phyloP scores from a whole-genome alignment of 2,329 filamentous ascomycete genomes.

The Trichoderma polysporum region DNA sequence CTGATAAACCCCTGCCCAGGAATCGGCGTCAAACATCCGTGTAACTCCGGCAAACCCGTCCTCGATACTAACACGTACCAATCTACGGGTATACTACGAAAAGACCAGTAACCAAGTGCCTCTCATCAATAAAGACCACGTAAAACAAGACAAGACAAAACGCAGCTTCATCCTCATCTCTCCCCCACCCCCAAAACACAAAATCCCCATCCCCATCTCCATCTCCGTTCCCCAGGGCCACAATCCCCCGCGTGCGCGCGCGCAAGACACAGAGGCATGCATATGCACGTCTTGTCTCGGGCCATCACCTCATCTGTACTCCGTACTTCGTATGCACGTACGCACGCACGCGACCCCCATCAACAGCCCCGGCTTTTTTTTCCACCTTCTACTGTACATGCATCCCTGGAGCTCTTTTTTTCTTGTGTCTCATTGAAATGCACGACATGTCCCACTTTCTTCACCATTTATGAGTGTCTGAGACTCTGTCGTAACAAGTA shows the following conservation, averaged over 20 bases:
- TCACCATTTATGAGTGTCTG: background rate
- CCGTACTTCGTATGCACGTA: background rate
- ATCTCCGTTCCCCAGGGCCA: background rate
- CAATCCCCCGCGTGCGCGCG: background rate
- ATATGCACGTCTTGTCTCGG: slow-evolving; percentile 7
- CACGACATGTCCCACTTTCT: slow-evolving; percentile 2
- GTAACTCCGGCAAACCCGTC: background rate
- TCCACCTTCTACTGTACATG: background rate
- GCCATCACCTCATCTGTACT: background rate
- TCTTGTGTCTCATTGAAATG: background rate
- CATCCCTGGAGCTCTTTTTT: background rate
- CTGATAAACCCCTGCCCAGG: background rate
- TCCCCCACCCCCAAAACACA: too few species aligned
- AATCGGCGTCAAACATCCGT: background rate
- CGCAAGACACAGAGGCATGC: background rate
- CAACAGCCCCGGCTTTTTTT: background rate
- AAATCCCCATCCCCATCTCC: background rate
- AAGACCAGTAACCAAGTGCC: background rate
- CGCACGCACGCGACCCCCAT: background rate
- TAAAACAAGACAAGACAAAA: too few species aligned
- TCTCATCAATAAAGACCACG: background rate
- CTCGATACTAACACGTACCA: background rate
- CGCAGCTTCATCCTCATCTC: too few species aligned
- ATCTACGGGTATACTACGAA: background rate
- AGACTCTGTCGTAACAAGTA: too few species aligned